Percentiles rank a stretch among this genome's conserved stretches.
phyloP scores from a whole-genome alignment of 495 filamentous ascomycete genomes.

The Penicillium robsamsonii region DNA sequence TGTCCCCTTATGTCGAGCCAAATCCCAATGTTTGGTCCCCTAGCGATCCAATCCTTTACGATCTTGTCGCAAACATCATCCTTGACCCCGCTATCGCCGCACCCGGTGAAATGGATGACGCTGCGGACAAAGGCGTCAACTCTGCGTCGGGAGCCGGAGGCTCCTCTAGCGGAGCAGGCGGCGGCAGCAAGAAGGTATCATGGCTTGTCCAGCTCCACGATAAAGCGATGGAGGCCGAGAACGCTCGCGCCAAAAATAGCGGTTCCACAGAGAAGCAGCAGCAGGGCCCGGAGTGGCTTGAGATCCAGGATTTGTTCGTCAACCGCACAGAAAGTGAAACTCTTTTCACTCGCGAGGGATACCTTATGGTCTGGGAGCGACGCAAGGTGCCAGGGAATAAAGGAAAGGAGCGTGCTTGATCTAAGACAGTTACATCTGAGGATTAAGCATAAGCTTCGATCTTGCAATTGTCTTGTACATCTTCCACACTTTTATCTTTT shows the following conservation, averaged over 20 bases:
- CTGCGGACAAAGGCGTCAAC: conserved; percentile 79
- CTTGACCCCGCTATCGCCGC: conserved; percentile 68
- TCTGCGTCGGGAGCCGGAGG: conserved; percentile 61
- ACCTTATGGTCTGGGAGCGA: conserved; percentile 95
- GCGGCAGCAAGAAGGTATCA: conserved; percentile 50
- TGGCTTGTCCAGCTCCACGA: conserved; percentile 60
- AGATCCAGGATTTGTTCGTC: conserved; percentile 92
- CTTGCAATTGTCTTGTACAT: background rate
- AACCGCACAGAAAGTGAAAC: conserved; percentile 81
- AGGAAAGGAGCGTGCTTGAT: conserved; percentile 35
- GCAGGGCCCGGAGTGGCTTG: conserved; percentile 72
- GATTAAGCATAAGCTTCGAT: background rate
- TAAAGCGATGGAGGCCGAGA: conserved; percentile 45
- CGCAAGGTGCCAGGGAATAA: conserved; percentile 56
- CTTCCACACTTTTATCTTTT: background rate
- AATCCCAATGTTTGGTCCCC: conserved; percentile 58
- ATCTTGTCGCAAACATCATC: conserved; percentile 94
- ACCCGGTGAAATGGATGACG: conserved; percentile 70
- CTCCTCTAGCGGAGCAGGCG: conserved; percentile 42
- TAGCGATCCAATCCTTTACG: conserved; percentile 89
- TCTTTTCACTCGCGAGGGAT: conserved; percentile 87
- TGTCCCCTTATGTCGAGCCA: conserved; percentile 84
- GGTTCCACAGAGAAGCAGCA: conserved; percentile 32
- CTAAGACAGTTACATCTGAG: background rate
- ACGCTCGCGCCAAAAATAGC: conserved; percentile 30